Percentiles rank a stretch among this genome's conserved stretches.
phyloP scores from a whole-genome alignment of 2,329 filamentous ascomycete species.

The Berkeleyomyces basicola region DNA sequence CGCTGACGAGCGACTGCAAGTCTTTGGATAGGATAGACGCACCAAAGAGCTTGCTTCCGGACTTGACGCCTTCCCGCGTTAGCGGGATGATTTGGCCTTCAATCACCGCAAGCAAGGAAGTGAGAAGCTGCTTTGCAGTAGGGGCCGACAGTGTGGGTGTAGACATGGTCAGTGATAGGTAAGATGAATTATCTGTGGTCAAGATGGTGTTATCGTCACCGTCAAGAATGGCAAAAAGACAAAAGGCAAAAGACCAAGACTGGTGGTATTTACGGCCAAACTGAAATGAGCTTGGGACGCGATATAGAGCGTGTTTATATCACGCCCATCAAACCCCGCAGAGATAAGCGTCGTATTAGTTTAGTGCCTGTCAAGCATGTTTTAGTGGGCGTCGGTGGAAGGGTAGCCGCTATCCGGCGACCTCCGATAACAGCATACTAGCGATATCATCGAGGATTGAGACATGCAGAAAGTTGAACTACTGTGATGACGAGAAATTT shows the following conservation, averaged over 20 bases:
- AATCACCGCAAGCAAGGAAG: constrained; percentile 26
- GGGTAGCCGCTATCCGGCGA: constrained; percentile 13
- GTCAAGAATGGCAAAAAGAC: too few species aligned
- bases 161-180: constrained; percentile 16
- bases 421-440: constrained; percentile 7
- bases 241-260: too few species aligned
- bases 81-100: constrained; percentile 34
- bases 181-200: too few species aligned
- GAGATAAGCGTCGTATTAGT: background rate
- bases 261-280: too few species aligned
- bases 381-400: background rate
- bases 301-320: too few species aligned
- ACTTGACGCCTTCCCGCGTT: constrained; percentile 31
- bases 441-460: background rate
- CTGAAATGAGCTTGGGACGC: too few species aligned
- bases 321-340: background rate
- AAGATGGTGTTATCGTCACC: too few species aligned
- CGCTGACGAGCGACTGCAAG: constrained; percentile 29
- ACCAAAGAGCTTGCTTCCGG: constrained; percentile 40
- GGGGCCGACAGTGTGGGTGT: background rate
- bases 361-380: background rate
- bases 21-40: constrained; percentile 32
- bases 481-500: too few species aligned
- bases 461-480: too few species aligned
- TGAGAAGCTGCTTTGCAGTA: constrained; percentile 20